Evolutionary conservation across 192 early-diverging fungal genomes (phyloP).

Genomic region (Coemansia sp.): DNA sequence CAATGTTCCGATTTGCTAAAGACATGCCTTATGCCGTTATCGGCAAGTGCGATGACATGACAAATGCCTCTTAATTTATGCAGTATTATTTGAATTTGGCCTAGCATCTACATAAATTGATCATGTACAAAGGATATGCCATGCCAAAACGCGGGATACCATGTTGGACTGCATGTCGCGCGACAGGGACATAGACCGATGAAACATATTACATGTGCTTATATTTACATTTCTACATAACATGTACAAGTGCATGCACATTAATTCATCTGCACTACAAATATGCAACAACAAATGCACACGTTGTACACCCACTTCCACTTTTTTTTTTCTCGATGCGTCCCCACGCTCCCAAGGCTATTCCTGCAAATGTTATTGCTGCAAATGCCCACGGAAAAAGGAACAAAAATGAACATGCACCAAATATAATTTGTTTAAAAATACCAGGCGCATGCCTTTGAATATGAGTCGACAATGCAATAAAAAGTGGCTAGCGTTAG

Average conservation of each 20-base stretch:
- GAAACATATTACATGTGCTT: not conserved
- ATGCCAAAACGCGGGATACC: not conserved
- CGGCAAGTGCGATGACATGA: not conserved
- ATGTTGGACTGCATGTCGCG: not conserved
- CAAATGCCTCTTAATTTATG: not conserved
- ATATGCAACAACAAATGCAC: not conserved
- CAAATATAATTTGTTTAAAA: not conserved
- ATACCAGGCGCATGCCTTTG: not conserved
- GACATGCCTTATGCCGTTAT: not conserved
- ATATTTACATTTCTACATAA: slow-evolving; percentile 8
- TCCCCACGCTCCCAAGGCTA: not conserved
- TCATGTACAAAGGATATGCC: not conserved
- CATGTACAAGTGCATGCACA: not conserved
- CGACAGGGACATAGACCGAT: not conserved
- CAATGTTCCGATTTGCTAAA: slow-evolving; percentile 81
- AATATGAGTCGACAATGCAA: not conserved
- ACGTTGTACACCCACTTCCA: not conserved
- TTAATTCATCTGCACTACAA: not conserved
- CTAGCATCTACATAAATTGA: not conserved
- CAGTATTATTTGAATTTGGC: not conserved
- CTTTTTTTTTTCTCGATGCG: not conserved
- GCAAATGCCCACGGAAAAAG: not conserved
- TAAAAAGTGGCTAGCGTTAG: not conserved
- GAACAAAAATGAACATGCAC: not conserved
- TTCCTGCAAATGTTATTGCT: not conserved